Percentiles rank a stretch among this genome's conserved stretches.
phyloP scores from a whole-genome alignment of 2,329 filamentous ascomycete genomes.

The Fusarium duplospermum region DNA sequence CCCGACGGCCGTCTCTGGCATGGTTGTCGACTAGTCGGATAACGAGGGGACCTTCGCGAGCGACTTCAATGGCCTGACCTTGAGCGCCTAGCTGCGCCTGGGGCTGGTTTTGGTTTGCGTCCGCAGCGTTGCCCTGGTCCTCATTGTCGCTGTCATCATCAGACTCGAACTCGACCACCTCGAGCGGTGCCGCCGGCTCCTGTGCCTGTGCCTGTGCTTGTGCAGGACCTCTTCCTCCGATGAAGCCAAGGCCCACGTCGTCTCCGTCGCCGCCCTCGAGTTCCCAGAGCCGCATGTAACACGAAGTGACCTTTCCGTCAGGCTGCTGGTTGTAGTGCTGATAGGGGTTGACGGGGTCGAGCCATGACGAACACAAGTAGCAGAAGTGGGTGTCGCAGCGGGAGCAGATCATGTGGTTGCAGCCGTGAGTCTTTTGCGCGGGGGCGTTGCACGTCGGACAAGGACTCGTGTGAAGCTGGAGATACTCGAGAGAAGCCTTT shows the following conservation, averaged over 20 bases:
- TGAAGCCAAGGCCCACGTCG: slow-evolving; percentile 60
- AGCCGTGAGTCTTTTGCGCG: slow-evolving; percentile 90
- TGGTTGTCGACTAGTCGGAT: slow-evolving; percentile 62
- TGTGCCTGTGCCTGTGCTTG: slow-evolving; percentile 28
- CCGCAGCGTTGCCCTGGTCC: slow-evolving; percentile 36
- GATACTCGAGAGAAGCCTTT: slow-evolving; percentile 85
- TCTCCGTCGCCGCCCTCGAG: slow-evolving; percentile 81
- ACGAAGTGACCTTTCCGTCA: slow-evolving; percentile 66
- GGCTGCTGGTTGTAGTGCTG: slow-evolving; percentile 82
- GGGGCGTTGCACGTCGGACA: slow-evolving; percentile 90
- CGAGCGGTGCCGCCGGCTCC: slow-evolving; percentile 22
- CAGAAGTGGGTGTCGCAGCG: slow-evolving; percentile 94
- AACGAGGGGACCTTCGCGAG: slow-evolving; percentile 67
- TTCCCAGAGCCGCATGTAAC: slow-evolving; percentile 91
- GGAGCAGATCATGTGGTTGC: slow-evolving; percentile 97
- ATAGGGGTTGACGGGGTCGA: slow-evolving; percentile 85
- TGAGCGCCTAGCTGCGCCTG: slow-evolving; percentile 42
- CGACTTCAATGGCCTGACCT: slow-evolving; percentile 57
- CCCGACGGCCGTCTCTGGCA: slow-evolving; percentile 43
- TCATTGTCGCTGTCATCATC: slow-evolving; percentile 50
- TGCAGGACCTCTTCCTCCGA: slow-evolving; percentile 50
- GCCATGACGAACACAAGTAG: slow-evolving; percentile 91
- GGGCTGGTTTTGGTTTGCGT: slow-evolving; percentile 39
- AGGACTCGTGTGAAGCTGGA: slow-evolving; percentile 82
- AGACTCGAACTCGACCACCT: slow-evolving; percentile 46